Base-by-base conservation (phyloP, 192 early-diverging fungal genomes). In the Backusella circina region DNA sequence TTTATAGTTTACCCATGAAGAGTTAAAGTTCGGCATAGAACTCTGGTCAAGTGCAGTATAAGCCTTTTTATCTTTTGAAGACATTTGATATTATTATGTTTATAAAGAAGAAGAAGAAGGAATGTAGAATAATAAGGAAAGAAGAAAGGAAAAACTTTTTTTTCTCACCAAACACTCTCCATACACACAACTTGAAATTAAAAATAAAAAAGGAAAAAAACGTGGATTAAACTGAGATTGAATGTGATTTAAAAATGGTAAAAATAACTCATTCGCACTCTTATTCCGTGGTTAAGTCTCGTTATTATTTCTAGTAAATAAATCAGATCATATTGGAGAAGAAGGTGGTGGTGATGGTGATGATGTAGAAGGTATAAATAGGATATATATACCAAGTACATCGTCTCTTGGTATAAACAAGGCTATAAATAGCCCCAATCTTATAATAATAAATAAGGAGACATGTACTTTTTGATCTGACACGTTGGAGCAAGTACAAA, bases 1-100 rank as follows among this genome's bases (percentile, higher is more conserved):
- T 83, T 88, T 88, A 72, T 83, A 84, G 73, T 87, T 87, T 30
- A 88, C 87, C 88, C 88, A 90, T 23, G 84, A 86, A 16, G 88
- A 90, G 75, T 90, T 88, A 54, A 88, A 83, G 70, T 90, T 90
- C 13, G 86, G 84, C 82, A 88, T 84, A 8, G 88, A 86, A 61
- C 82, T 85, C 39, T 88, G 87, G 75, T 90, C 88, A 39, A 74
- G 73, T 8, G 73, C 61, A 5, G 64, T 74, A 41, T 66, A 67
- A 2, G 73, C 36, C 32, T 44, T 74, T 18, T 64, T 74, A 15
- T 74, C 73, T 67, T 28, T 65, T 21, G 21, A 39, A 28, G 37
- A 28, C 38, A 70, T 41, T 15, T 44, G n/a, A n/a, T 23, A 8
- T 23, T 13, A 2, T 38, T 16, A 33, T 15, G 35, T 18, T 30